Conservation (phyloP, 257 asterid genomes). For the Echites panduratus region DNA sequence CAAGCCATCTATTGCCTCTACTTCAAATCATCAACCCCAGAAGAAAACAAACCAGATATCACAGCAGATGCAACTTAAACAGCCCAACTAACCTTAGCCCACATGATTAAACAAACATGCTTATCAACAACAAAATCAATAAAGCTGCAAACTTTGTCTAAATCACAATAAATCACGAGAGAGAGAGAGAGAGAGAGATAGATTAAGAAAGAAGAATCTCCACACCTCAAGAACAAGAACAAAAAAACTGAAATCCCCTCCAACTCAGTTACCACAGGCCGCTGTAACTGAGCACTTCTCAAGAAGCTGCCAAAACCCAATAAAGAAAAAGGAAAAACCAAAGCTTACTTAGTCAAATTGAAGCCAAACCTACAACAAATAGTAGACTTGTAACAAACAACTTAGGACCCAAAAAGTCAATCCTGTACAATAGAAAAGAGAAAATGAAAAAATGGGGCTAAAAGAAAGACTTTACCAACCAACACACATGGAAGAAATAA, state of each 20-base stretch:
- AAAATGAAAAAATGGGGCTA: constrained; percentile 13
- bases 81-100: background rate
- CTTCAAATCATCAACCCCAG: background rate
- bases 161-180: too few species aligned
- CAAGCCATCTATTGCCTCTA: background rate
- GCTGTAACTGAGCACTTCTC: constrained; percentile 11
- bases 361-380: constrained; percentile 32
- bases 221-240: constrained; percentile 32
- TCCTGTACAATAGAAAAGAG: constrained; percentile 20
- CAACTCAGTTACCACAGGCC: constrained; percentile 22
- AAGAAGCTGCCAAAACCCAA: constrained; percentile 11
- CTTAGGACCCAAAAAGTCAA: constrained; percentile 30
- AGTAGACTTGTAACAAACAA: constrained; percentile 13
- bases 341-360: constrained; percentile 13
- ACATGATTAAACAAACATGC: background rate
- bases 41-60: background rate
- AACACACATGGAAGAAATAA: constrained; percentile 30
- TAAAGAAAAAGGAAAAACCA: constrained; percentile 18
- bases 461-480: constrained; percentile 41
- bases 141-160: constrained; percentile 5
- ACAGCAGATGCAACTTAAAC: background rate
- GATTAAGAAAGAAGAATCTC: background rate
- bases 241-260: constrained; percentile 23
- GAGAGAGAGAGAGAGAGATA: too few species aligned
- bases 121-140: background rate